These are phyloP conservation scores for Magnolia officinalis DNA, from an alignment of 164 flowering plant genomes.

Conservation along the genomic window DNA sequence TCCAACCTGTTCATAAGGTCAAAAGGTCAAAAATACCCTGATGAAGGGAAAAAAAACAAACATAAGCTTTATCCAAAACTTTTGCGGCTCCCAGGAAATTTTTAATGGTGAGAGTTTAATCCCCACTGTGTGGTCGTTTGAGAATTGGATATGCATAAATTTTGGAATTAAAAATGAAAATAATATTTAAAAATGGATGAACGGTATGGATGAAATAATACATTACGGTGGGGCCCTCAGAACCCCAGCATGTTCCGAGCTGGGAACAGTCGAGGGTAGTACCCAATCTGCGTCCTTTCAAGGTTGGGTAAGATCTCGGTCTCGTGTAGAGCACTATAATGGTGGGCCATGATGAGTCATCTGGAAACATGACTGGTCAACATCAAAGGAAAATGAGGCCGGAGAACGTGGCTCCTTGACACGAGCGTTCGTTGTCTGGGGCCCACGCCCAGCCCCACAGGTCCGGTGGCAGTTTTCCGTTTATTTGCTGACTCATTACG, in stretches of 20 bases:
- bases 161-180: too few relatives aligned
- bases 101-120: too few relatives aligned
- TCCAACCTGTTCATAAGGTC: too few relatives aligned
- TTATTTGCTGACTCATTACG: neutral
- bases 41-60: too few relatives aligned
- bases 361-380: neutral
- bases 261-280: too few relatives aligned
- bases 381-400: neutral
- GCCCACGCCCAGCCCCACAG: neutral
- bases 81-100: too few relatives aligned
- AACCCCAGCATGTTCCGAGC: too few relatives aligned
- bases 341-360: slow-evolving; percentile 1
- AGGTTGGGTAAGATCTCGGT: neutral
- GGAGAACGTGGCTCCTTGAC: neutral
- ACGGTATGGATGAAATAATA: neutral
- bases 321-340: neutral
- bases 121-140: too few relatives aligned
- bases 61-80: too few relatives aligned
- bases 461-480: neutral
- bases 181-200: too few relatives aligned
- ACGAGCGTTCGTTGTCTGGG: neutral
- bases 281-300: neutral
- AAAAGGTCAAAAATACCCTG: too few relatives aligned
- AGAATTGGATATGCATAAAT: too few relatives aligned
- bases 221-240: neutral